Evolutionary conservation across 2,329 filamentous ascomycete species (phyloP).

Genomic region (Fusarium coicis): DNA sequence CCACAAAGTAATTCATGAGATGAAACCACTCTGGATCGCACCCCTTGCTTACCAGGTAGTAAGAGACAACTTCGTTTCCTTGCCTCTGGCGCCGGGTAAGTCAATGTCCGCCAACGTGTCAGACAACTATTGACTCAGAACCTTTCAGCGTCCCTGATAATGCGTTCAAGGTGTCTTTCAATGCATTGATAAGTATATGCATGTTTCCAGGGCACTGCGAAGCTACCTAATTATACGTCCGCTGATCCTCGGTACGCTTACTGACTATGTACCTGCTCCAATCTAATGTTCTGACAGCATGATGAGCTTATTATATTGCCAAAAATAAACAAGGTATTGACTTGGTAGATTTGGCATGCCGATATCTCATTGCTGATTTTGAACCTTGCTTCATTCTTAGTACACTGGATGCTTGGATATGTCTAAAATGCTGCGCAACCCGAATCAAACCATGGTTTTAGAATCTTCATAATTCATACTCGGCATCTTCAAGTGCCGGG

Average conservation of each 20-base stretch:
- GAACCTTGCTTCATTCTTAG: background rate
- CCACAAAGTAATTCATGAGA: slow-evolving; percentile 4
- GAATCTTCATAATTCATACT: slow-evolving; percentile 6
- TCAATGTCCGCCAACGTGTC: slow-evolving; percentile 24
- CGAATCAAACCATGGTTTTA: background rate
- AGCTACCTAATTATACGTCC: background rate
- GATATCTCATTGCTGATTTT: background rate
- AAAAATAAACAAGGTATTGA: slow-evolving; percentile 12
- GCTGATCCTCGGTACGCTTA: background rate
- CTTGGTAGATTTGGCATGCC: background rate
- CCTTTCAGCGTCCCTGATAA: background rate
- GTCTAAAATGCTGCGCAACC: slow-evolving; percentile 16
- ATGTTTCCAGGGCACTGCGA: background rate
- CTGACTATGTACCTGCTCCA: background rate
- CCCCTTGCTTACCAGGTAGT: slow-evolving; percentile 14
- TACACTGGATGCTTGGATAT: slow-evolving; percentile 5
- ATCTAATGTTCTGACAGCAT: background rate
- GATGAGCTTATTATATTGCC: background rate
- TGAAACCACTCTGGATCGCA: slow-evolving; percentile 28
- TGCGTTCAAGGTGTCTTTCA: slow-evolving; percentile 3
- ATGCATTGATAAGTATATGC: background rate
- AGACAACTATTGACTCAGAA: slow-evolving; percentile 25
- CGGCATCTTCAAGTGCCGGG: slow-evolving; percentile 20
- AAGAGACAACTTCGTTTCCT: slow-evolving; percentile 13
- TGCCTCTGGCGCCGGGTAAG: slow-evolving; percentile 12